Percentiles rank a stretch among this genome's conserved stretches.
These are phyloP conservation scores for Xylogone sp. DNA, from an alignment of 2,329 filamentous ascomycete species.

Conservation along the genomic window DNA sequence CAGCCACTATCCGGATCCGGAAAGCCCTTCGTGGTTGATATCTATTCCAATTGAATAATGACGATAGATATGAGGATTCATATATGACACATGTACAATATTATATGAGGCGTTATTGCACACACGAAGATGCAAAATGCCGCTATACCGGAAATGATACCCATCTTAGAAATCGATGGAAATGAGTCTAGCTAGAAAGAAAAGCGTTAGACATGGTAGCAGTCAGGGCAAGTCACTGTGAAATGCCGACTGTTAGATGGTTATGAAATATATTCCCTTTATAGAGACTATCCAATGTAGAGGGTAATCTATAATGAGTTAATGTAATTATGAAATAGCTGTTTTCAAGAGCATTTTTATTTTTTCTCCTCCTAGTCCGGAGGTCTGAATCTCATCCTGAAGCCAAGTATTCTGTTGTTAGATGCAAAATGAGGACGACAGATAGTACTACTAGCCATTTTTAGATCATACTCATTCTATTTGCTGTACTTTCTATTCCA, in stretches of 20 bases:
- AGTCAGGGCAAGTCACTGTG: background rate
- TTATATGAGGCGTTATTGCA: background rate
- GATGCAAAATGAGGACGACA: background rate
- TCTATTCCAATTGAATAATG: background rate
- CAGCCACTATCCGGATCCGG: background rate
- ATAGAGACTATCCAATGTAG: background rate
- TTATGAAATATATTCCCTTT: background rate
- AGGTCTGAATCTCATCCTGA: conserved; percentile 15
- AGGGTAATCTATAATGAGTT: too few relatives aligned
- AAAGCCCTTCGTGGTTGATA: background rate
- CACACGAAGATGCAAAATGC: background rate
- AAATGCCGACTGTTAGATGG: background rate
- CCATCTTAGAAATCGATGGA: background rate
- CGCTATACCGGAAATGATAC: background rate
- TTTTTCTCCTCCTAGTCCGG: conserved; percentile 8
- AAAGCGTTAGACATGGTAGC: background rate
- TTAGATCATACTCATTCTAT: too few relatives aligned
- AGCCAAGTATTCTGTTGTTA: conserved; percentile 9
- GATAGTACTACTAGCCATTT: too few relatives aligned
- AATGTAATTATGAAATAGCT: too few relatives aligned
- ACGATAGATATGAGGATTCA: background rate
- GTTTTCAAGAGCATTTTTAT: too few relatives aligned
- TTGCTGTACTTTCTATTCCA: too few relatives aligned
- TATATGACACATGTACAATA: background rate
- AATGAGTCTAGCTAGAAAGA: background rate